Conservation (phyloP, 176 grass and related monocot species). For the Eleusine indica region DNA sequence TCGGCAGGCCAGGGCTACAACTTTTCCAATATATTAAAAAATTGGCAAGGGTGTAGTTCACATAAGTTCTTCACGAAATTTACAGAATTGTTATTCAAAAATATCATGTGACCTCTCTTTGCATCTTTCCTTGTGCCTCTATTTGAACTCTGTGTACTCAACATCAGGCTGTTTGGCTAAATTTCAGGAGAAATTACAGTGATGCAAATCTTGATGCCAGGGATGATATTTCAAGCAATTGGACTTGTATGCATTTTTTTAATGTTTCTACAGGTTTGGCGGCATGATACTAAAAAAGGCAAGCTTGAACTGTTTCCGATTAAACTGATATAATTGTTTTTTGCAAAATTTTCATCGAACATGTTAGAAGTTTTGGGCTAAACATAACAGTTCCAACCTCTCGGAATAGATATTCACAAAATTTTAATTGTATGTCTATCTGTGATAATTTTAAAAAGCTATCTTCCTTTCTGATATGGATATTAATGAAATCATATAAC, state of each 20-base stretch:
- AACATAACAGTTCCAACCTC: neutral
- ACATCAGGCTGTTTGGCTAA: neutral
- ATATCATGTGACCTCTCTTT: too few species aligned
- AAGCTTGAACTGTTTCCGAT: neutral
- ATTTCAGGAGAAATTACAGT: neutral
- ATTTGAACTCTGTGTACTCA: neutral
- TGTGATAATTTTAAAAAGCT: neutral
- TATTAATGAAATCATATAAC: neutral
- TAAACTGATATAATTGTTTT: neutral
- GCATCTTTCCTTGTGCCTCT: neutral
- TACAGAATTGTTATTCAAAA: too few species aligned
- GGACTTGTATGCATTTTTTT: slow-evolving; percentile 18
- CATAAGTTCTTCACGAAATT: too few species aligned
- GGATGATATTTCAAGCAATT: slow-evolving; percentile 25
- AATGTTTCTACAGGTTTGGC: slow-evolving; percentile 19
- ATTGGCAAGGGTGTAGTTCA: too few species aligned
- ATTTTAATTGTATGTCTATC: neutral
- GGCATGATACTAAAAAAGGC: slow-evolving; percentile 15
- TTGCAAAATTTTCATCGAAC: neutral
- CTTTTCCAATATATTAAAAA: too few species aligned
- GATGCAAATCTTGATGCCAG: neutral
- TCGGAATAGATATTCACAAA: neutral
- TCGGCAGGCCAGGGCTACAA: too few species aligned
- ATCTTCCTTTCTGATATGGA: neutral
- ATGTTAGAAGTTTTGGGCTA: neutral